A percentile compares a stretch with the other conserved stretches of the same genome.
phyloP scores from a whole-genome alignment of 257 asterid genomes.

The Verbascum thapsus region DNA sequence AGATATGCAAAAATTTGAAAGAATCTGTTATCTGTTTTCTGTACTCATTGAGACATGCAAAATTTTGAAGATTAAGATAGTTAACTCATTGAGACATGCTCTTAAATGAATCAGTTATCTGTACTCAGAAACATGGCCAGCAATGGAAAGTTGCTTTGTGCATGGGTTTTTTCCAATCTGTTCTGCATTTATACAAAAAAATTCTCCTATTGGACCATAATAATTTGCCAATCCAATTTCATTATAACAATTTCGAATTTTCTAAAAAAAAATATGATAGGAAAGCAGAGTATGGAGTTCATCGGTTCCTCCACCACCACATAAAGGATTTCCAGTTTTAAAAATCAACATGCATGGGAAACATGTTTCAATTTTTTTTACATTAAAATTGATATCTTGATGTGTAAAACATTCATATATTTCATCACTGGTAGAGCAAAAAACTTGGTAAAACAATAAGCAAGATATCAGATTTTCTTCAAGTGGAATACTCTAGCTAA shows the following conservation, averaged over 20 bases:
- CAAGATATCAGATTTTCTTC: constrained; percentile 11
- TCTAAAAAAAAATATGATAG: background rate
- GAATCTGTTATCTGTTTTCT: too few relatives aligned
- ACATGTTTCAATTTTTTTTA: background rate
- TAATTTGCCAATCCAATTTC: constrained; percentile 15
- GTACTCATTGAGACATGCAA: too few relatives aligned
- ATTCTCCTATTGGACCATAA: background rate
- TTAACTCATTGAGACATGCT: background rate
- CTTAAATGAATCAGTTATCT: background rate
- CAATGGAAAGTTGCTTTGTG: constrained; percentile 1
- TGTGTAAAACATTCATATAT: background rate
- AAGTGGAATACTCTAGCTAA: constrained; percentile 14
- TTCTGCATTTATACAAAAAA: constrained; percentile 15
- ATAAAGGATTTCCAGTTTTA: constrained; percentile 9
- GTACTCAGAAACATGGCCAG: background rate
- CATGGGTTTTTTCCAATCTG: background rate
- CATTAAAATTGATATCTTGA: background rate
- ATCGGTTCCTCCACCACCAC: background rate
- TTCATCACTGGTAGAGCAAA: background rate
- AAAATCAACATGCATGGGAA: constrained; percentile 11
- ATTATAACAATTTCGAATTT: background rate
- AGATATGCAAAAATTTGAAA: too few relatives aligned
- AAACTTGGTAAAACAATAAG: background rate
- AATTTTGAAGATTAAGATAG: background rate
- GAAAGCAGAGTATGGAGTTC: constrained; percentile 5